Conservation (phyloP, 108 stramenopile species). For the Mediolabrus comicus region DNA sequence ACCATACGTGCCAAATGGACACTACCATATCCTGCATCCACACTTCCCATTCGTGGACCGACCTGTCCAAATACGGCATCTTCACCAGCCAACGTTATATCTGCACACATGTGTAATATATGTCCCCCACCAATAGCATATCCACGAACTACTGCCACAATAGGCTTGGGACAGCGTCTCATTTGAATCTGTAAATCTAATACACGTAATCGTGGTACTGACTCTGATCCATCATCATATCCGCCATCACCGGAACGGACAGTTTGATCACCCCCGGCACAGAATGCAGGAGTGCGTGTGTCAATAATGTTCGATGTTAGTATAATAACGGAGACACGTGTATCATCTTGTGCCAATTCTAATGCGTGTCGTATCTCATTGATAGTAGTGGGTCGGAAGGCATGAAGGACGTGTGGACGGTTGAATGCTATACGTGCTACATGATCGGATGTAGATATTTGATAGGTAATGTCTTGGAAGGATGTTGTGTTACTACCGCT, state of each 20-base stretch:
- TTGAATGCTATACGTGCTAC: conserved; percentile 86
- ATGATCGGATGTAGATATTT: conserved; percentile 63
- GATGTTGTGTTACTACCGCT: no score
- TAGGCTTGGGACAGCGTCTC: conserved; percentile 95
- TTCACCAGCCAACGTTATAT: conserved; percentile 82
- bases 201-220: conserved; percentile 74
- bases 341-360: conserved; percentile 84
- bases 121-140: conserved; percentile 96
- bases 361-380: conserved; percentile 84
- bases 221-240: conserved; percentile 91
- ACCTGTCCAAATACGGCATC: conserved; percentile 93
- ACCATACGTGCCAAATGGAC: conserved; percentile 85
- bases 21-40: conserved; percentile 94
- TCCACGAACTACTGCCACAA: conserved; percentile 90
- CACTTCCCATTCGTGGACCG: conserved; percentile 91
- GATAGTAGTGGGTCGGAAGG: conserved; percentile 94
- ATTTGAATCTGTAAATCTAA: conserved; percentile 90
- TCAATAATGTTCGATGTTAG: conserved; percentile 61
- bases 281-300: conserved; percentile 85
- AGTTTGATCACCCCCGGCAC: conserved; percentile 92
- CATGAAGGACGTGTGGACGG: conserved; percentile 84
- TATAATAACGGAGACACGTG: conserved; percentile 75
- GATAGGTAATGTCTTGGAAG: conserved; percentile 80
- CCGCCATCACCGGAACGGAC: conserved; percentile 81
- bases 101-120: conserved; percentile 93